Evolutionary conservation across 192 early-diverging fungal species (phyloP).

Genomic region (Coemansia sp.): DNA sequence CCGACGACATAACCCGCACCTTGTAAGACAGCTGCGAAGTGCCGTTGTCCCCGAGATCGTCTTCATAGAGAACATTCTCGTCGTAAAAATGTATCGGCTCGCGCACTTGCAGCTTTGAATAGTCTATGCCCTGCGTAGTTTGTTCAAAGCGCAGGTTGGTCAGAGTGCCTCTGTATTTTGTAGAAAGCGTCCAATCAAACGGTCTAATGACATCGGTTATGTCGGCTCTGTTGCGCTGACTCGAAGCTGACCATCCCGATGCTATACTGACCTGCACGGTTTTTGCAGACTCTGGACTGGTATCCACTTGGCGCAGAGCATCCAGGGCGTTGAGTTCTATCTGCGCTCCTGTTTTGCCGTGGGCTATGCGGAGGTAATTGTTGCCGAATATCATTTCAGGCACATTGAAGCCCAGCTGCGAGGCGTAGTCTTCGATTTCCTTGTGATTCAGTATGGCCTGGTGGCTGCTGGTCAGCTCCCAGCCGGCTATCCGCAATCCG

Average conservation of each 20-base stretch:
- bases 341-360: constrained; percentile 52
- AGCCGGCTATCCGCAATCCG: constrained; percentile 48
- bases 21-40: constrained; percentile 72
- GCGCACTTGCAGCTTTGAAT: constrained; percentile 64
- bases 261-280: constrained; percentile 82
- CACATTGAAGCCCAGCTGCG: constrained; percentile 64
- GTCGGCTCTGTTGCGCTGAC: constrained; percentile 58
- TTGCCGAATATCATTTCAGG: constrained; percentile 98
- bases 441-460: constrained; percentile 57
- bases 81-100: constrained; percentile 95
- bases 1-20: constrained; percentile 90
- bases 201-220: constrained; percentile 84
- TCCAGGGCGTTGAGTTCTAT: constrained; percentile 67
- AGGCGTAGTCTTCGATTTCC: constrained; percentile 53
- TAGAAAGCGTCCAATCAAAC: constrained; percentile 97
- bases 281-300: constrained; percentile 61
- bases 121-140: constrained; percentile 63
- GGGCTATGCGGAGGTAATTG: constrained; percentile 65
- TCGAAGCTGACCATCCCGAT: constrained; percentile 78
- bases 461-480: constrained; percentile 58
- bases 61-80: constrained; percentile 91
- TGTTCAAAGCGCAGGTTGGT: constrained; percentile 11
- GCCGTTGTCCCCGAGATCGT: constrained; percentile 96
- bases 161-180: constrained; percentile 69
- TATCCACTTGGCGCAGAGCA: constrained; percentile 70